Evolutionary conservation across 305 asterid genomes (phyloP).

Genomic region (Ruellia speciosa): DNA sequence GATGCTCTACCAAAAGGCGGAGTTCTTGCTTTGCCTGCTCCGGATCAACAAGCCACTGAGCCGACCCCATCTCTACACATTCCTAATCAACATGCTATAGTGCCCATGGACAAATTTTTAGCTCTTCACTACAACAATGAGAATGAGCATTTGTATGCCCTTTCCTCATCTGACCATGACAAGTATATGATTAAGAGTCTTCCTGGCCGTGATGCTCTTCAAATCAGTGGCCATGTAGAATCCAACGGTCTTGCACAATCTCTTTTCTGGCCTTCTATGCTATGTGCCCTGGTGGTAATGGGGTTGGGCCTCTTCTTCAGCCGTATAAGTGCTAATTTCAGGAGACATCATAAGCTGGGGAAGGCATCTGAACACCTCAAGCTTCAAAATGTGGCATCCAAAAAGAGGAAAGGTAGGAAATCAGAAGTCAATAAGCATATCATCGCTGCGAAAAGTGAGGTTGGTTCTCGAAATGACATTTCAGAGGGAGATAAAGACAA

Average conservation of each 20-base stretch:
- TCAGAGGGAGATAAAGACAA: no score
- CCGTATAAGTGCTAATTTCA: constrained; percentile 15
- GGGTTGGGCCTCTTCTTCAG: constrained; percentile 27
- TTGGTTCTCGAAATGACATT: constrained; percentile 17
- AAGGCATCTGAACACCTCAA: constrained; percentile 27
- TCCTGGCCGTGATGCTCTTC: constrained; percentile 31
- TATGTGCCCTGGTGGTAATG: constrained; percentile 30
- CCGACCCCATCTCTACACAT: constrained; percentile 18
- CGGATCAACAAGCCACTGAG: constrained; percentile 22
- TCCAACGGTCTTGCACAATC: constrained; percentile 9
- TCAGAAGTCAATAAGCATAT: constrained; percentile 27
- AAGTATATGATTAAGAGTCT: constrained; percentile 29
- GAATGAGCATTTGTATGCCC: constrained; percentile 31
- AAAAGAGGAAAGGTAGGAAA: constrained; percentile 62
- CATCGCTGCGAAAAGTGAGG: no score
- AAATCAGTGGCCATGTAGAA: constrained; percentile 20
- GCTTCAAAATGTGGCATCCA: constrained; percentile 30
- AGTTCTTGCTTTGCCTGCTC: constrained; percentile 41
- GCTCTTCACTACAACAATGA: constrained; percentile 22
- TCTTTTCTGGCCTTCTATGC: constrained; percentile 32
- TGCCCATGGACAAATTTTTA: constrained; percentile 25
- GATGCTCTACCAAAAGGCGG: constrained; percentile 44
- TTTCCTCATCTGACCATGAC: constrained; percentile 29
- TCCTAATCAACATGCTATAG: constrained; percentile 4
- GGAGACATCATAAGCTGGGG: constrained; percentile 18